Conservation (phyloP, 306 rosid species). For the Rubus idaeus region DNA sequence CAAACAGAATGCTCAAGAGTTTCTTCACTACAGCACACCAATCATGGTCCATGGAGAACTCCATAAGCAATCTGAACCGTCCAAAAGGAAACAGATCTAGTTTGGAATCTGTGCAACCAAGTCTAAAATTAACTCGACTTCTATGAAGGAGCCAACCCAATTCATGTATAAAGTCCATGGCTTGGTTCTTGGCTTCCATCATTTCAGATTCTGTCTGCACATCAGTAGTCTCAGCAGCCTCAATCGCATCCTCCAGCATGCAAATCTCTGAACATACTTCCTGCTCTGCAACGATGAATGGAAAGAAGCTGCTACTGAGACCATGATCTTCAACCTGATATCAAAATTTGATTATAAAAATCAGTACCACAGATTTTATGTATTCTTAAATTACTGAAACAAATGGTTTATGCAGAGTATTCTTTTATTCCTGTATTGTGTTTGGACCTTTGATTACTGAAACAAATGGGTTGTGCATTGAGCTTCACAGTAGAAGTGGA, state of each 20-base stretch:
- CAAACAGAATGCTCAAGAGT: constrained; percentile 59
- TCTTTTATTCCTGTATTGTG: not conserved
- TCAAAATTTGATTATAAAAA: not conserved
- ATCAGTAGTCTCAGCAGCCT: constrained; percentile 36
- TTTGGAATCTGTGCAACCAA: constrained; percentile 52
- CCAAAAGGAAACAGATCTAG: constrained; percentile 51
- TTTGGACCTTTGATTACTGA: too few species aligned
- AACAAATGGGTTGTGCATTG: too few species aligned
- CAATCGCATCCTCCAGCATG: constrained; percentile 56
- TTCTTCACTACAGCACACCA: constrained; percentile 89
- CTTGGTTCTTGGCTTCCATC: constrained; percentile 57
- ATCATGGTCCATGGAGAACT: constrained; percentile 79
- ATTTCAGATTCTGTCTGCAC: constrained; percentile 27
- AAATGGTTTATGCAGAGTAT: not conserved
- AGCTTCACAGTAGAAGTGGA: not conserved
- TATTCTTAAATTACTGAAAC: not conserved
- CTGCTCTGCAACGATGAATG: constrained; percentile 79
- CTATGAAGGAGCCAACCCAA: constrained; percentile 93
- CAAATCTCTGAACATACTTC: constrained; percentile 81
- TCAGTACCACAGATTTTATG: constrained; percentile 1
- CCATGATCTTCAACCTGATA: constrained; percentile 80
- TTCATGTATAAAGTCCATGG: constrained; percentile 69
- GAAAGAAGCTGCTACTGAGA: constrained; percentile 76
- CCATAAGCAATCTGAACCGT: constrained; percentile 70
- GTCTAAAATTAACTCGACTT: constrained; percentile 44